These are phyloP conservation scores for Ophiostoma piceae DNA, from an alignment of 2,329 filamentous ascomycete genomes.

Conservation along the genomic window DNA sequence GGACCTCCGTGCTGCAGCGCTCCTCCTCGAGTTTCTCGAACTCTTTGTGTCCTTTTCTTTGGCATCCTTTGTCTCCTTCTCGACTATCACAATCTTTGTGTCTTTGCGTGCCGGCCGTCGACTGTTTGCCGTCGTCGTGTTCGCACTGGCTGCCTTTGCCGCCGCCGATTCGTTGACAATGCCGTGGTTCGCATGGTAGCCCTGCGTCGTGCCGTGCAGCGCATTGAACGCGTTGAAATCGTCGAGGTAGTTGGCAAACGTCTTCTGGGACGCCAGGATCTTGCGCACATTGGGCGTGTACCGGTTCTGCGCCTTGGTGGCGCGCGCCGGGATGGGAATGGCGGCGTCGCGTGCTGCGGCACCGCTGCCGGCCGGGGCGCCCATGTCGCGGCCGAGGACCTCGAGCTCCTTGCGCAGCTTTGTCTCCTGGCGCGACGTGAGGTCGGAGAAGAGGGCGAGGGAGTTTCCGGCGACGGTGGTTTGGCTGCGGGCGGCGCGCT, in stretches of 20 bases:
- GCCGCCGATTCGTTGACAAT: constrained; percentile 11
- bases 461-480: constrained; percentile 31
- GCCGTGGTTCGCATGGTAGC: constrained; percentile 29
- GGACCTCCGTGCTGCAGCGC: constrained; percentile 15
- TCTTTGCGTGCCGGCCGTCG: constrained; percentile 19
- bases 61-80: background rate
- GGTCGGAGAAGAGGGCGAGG: constrained; percentile 42
- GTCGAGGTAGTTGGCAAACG: constrained; percentile 75
- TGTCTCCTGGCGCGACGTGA: constrained; percentile 74
- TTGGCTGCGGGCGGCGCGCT: constrained; percentile 59
- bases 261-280: constrained; percentile 75
- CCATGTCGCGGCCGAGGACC: constrained; percentile 74
- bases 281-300: constrained; percentile 67
- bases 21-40: background rate
- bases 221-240: constrained; percentile 65
- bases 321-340: constrained; percentile 62
- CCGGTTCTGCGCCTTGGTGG: constrained; percentile 45
- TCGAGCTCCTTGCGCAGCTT: constrained; percentile 77
- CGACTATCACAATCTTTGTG: constrained; percentile 5
- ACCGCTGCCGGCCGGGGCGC: constrained; percentile 32
- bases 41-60: background rate
- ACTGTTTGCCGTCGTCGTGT: constrained; percentile 1
- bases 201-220: constrained; percentile 36
- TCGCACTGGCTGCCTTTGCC: constrained; percentile 3
- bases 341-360: constrained; percentile 50